These are phyloP conservation scores for Rhizophora apiculata DNA, from an alignment of 345 rosid species.

Conservation along the genomic window DNA sequence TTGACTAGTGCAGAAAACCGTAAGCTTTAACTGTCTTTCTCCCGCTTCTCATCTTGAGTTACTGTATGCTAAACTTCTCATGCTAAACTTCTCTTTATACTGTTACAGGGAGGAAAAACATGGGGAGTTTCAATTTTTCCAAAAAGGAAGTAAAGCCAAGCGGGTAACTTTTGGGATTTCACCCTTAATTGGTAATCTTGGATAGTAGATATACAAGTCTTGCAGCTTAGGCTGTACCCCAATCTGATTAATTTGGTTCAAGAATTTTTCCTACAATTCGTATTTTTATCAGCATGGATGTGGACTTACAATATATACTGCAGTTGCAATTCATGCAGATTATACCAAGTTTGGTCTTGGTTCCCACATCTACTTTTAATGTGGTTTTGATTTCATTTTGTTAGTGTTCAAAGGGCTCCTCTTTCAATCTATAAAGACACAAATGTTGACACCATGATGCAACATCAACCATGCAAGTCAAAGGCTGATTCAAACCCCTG, in stretches of 20 bases:
- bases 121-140: constrained; percentile 36
- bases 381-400: constrained; percentile 8
- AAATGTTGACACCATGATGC: constrained; percentile 28
- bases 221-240: no score
- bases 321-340: background rate
- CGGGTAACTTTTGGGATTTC: constrained; percentile 36
- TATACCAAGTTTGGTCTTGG: background rate
- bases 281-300: no score
- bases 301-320: no score
- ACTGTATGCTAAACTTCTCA: constrained; percentile 12
- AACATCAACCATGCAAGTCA: constrained; percentile 39
- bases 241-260: no score
- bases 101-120: constrained; percentile 46
- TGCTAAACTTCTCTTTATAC: constrained; percentile 9
- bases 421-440: constrained; percentile 61
- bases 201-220: no score
- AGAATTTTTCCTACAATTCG: no score
- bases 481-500: constrained; percentile 51
- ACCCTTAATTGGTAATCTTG: background rate
- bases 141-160: constrained; percentile 48
- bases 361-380: background rate
- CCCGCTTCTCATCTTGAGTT: constrained; percentile 1
- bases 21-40: constrained; percentile 32
- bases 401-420: constrained; percentile 48
- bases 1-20: constrained; percentile 56